These are phyloP conservation scores for Arachis monticola DNA, from an alignment of 331 rosid species.

Conservation along the genomic window DNA sequence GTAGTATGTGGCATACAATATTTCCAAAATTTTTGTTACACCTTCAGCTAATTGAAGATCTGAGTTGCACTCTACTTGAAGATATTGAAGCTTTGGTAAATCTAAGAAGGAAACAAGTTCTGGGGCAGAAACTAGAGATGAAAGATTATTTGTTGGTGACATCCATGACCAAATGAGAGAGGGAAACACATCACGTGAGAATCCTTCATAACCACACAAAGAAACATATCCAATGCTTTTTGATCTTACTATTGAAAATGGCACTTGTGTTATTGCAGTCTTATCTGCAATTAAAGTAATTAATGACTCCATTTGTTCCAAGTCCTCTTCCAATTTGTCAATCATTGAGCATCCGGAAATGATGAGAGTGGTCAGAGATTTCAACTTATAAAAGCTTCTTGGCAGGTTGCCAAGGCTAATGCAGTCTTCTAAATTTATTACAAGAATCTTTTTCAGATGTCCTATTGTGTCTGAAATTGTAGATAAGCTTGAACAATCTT, in stretches of 20 bases:
- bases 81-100: constrained; percentile 7
- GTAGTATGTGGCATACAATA: constrained; percentile 2
- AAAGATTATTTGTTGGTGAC: constrained; percentile 30
- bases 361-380: constrained; percentile 43
- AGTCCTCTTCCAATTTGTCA: constrained; percentile 31
- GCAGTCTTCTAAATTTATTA: constrained; percentile 32
- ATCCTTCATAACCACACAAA: constrained; percentile 39
- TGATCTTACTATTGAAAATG: constrained; percentile 30
- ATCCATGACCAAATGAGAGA: constrained; percentile 45
- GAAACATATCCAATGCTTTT: constrained; percentile 44
- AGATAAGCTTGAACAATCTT: background rate
- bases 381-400: constrained; percentile 32
- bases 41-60: background rate
- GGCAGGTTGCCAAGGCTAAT: constrained; percentile 37
- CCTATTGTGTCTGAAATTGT: constrained; percentile 4
- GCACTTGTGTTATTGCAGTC: constrained; percentile 40
- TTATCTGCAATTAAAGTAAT: constrained; percentile 40
- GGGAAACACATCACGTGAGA: constrained; percentile 32
- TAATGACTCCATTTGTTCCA: constrained; percentile 50
- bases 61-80: background rate
- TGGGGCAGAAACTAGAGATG: background rate
- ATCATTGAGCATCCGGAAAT: constrained; percentile 52
- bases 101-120: background rate
- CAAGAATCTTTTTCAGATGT: background rate
- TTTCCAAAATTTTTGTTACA: background rate